These are phyloP conservation scores for Porcisia hertigi DNA, from an alignment of 208 protist species.

Conservation along the genomic window DNA sequence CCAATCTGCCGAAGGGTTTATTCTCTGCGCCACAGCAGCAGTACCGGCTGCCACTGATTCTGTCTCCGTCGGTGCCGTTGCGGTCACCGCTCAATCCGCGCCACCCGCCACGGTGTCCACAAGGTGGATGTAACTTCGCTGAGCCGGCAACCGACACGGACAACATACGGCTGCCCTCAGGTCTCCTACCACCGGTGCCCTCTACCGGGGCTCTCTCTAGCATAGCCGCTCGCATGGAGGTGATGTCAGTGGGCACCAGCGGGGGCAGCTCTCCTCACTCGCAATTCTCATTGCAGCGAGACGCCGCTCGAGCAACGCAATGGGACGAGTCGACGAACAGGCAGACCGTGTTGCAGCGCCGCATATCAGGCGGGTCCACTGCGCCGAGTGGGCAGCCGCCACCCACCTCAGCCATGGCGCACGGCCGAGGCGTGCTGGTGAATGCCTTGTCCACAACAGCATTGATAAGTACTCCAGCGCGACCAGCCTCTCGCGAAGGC, in stretches of 20 bases:
- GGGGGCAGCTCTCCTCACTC: background rate
- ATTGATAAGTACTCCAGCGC: background rate
- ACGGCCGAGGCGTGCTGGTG: slow-evolving; percentile 3
- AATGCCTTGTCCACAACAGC: background rate
- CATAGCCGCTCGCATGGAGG: slow-evolving; percentile 10
- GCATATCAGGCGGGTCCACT: background rate
- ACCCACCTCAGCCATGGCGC: background rate
- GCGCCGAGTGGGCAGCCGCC: background rate
- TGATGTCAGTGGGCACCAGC: background rate
- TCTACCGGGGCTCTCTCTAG: slow-evolving; percentile 12
- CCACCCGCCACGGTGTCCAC: background rate
- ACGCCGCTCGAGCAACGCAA: background rate
- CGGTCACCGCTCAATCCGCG: background rate
- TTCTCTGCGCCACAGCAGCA: background rate
- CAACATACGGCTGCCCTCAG: background rate
- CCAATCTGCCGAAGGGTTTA: background rate
- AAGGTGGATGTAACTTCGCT: background rate
- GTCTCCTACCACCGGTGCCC: slow-evolving; percentile 1
- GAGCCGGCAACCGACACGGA: background rate
- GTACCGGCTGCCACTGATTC: background rate
- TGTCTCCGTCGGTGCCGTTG: background rate
- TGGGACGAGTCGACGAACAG: background rate
- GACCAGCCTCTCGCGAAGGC: background rate
- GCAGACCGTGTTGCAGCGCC: slow-evolving; percentile 2
- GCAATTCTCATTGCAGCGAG: background rate